Base-by-base conservation (phyloP, 2,329 filamentous ascomycete genomes). In the Colletotrichum sp. region DNA sequence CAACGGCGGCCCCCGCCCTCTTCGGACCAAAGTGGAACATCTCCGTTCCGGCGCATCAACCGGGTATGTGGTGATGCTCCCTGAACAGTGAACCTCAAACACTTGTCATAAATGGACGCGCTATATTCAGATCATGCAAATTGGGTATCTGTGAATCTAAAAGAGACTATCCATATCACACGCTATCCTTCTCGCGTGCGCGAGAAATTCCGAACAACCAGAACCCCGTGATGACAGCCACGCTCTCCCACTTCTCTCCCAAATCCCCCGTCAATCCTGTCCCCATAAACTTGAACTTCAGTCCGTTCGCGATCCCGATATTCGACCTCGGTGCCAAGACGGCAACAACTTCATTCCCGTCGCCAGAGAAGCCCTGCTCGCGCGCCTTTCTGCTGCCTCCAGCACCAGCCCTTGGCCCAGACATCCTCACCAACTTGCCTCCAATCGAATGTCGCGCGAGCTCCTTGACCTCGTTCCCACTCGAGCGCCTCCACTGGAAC, bases 71-170 rank as follows among this genome's bases (percentile, higher is more conserved):
- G 43, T 22, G n/a, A 52, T 1, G n/a, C 4, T 3, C 0, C 0
- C 10, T 0, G 43, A 22, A 0, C n/a, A 22, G 10, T 2, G 6
- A 22, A 52, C 12, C 43, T 0, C 0, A 3, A n/a, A 52, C 1
- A n/a, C 9, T n/a, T n/a, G 2, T 52, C n/a, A 8, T 52, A 0
- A 52, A 52, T 22, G 43, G 0, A 52, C n/a, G 6, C 0, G 3
- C 3, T 52, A 25, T 22, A 22, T 22, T 52, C n/a, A 13, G n/a
- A 52, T 1, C 43, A 22, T 2, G 4, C 6, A 48, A 22, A 48
- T 8, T 8, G 43, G 43, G 43, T 52, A 52, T 52, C 43, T 25
- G 0, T 22, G 43, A 62, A 32, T 9, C 58, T 62, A 15, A 0
- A 0, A 34, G 18, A 3, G 28, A 0, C 0, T 2, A 8, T 36